Conservation (phyloP, 2,329 filamentous ascomycete genomes). For the Cladophialophora immunda region DNA sequence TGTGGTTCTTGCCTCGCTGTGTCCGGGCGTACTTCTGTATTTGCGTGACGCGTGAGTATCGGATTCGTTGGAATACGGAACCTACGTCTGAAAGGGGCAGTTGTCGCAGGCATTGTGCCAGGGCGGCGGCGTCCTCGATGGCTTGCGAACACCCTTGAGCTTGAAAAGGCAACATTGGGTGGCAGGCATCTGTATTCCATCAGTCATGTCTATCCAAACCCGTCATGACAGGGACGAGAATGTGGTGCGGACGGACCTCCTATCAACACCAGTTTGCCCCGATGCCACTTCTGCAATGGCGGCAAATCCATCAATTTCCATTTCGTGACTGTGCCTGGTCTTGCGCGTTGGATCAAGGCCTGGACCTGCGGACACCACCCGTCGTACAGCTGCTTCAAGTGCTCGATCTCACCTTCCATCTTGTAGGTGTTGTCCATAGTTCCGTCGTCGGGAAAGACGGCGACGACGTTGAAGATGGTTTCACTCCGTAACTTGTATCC, state of each 20-base stretch:
- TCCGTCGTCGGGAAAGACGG: conserved; percentile 9
- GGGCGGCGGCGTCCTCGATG: conserved; percentile 9
- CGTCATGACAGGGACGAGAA: not conserved
- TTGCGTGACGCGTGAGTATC: conserved; percentile 11
- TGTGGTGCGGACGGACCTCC: conserved; percentile 9
- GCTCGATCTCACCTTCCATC: conserved; percentile 19
- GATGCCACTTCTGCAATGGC: conserved; percentile 10
- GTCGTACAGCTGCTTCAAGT: conserved; percentile 7
- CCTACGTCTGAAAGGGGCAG: conserved; percentile 8
- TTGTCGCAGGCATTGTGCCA: conserved; percentile 7
- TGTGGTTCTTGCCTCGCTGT: conserved; percentile 14
- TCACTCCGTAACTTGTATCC: conserved; percentile 14
- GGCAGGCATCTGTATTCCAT: conserved; percentile 13
- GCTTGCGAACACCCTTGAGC: conserved; percentile 5
- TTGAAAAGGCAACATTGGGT: not conserved
- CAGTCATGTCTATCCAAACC: not conserved
- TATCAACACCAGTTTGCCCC: conserved; percentile 12
- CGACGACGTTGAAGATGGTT: conserved; percentile 14
- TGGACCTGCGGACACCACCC: conserved; percentile 13
- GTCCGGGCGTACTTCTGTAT: conserved; percentile 14
- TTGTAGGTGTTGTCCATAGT: conserved; percentile 16
- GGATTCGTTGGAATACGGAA: conserved; percentile 3
- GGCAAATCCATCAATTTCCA: conserved; percentile 14
- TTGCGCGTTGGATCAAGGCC: conserved; percentile 13
- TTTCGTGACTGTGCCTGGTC: conserved; percentile 13